Base-by-base conservation (phyloP, 345 rosid genomes). In the Euphorbia peplus region DNA sequence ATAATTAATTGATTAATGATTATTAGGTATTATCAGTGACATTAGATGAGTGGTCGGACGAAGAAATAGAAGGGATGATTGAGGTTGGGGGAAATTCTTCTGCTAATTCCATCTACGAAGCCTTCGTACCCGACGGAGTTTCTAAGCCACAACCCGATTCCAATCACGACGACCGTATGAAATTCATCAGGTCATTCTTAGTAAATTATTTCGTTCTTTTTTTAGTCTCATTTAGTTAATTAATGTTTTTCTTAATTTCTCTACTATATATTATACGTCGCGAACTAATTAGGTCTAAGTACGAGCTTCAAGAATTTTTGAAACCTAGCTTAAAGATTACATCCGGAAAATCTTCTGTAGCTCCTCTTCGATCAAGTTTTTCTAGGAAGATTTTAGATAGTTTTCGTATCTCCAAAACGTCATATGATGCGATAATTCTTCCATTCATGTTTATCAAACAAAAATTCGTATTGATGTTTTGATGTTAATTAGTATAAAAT, bases 21-120 rank as follows among this genome's bases (percentile, higher is more conserved):
- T 42, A 63, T 22, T 78, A 95, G 99, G 97, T 92, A 76, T 82
- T 95, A 68, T 95, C 99, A 6, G 93, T 95, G 76, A 84, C 97
- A 50, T 70, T 95, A 78, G 99, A 95, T 87, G 99, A 95, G 3
- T 95, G 99, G 98, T 82, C 96, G 50, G 88, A 87, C 56, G 98
- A 86, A 48, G 93, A 95, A 80, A 79, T 92, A 63, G 97, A 95
- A 64, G 73, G 93, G 63, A 88, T 95, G 98, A 72, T 85, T 69
- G 98, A 91, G 85, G 92, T 95, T 42, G 99, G 98, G 64, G 99
- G 99, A 63, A 95, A 95, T 68, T 76, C 89, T 32, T 74, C 97
- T 67, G 98, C 95, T 3, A 95, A 95, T 85, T 68, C 95, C 60
- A 90, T 92, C 47, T 92, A 92, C 47, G 98, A 95, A 83, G 95